These are phyloP conservation scores for Cryptococcus floricola DNA, from an alignment of 1,284 basidiomycete genomes.

Conservation along the genomic window DNA sequence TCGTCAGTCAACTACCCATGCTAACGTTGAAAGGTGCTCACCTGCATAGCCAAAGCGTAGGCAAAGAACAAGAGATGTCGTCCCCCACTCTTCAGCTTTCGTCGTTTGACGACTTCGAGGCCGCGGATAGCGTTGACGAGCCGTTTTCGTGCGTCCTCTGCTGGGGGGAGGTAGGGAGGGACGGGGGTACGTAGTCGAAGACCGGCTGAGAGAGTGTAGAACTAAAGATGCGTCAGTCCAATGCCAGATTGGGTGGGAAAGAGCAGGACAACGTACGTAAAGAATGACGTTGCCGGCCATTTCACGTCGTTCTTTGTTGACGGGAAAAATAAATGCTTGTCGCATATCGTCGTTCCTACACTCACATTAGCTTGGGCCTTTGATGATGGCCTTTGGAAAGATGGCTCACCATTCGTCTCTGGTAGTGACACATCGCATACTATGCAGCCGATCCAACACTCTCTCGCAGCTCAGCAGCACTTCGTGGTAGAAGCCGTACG, in stretches of 20 bases:
- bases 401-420: slow-evolving; percentile 77
- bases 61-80: slow-evolving; percentile 87
- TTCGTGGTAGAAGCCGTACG: slow-evolving; percentile 71
- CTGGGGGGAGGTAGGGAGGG: slow-evolving; percentile 91
- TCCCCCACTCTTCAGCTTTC: slow-evolving; percentile 59
- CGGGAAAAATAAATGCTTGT: slow-evolving; percentile 80
- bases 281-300: slow-evolving; percentile 88
- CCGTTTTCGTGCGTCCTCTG: slow-evolving; percentile 71
- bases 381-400: neutral
- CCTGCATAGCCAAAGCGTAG: slow-evolving; percentile 81
- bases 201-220: slow-evolving; percentile 79
- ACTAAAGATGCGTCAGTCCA: slow-evolving; percentile 41
- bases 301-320: slow-evolving; percentile 78
- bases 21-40: slow-evolving; percentile 10
- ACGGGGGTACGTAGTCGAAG: slow-evolving; percentile 86
- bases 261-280: slow-evolving; percentile 46
- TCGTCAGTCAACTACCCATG: neutral
- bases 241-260: neutral
- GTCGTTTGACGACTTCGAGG: slow-evolving; percentile 72
- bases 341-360: slow-evolving; percentile 53
- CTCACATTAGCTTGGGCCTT: neutral
- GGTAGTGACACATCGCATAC: slow-evolving; percentile 91
- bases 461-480: slow-evolving; percentile 82
- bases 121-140: slow-evolving; percentile 77
- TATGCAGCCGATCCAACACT: slow-evolving; percentile 80